A percentile compares a stretch with the other conserved stretches of the same genome.
Evolutionary conservation across 176 grass and related monocot genomes (phyloP).

Genomic region (Oryza coarctata): DNA sequence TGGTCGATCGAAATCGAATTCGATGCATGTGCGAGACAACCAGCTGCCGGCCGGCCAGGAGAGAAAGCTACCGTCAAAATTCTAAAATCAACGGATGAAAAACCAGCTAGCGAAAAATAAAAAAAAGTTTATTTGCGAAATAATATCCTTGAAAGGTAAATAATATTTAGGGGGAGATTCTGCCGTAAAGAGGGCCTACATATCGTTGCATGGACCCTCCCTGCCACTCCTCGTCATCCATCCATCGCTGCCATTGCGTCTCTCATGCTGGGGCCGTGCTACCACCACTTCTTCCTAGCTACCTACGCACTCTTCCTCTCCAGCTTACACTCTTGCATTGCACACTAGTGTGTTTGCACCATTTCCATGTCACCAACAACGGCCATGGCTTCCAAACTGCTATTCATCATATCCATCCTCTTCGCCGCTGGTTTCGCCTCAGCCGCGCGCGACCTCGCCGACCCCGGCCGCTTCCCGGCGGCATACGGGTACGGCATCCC

Average conservation of each 20-base stretch:
- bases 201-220: no score
- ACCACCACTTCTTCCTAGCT: neutral
- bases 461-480: neutral
- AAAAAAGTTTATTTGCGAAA: no score
- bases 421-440: neutral
- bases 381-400: neutral
- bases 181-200: no score
- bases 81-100: no score
- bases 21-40: neutral
- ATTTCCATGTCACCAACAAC: neutral
- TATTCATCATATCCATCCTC: neutral
- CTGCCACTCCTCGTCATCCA: no score
- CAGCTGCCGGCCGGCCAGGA: neutral
- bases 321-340: no score
- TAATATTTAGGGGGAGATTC: no score
- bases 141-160: no score
- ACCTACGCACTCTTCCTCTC: no score
- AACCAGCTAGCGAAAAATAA: no score
- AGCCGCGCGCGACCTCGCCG: conserved; percentile 39
- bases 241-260: no score
- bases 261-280: neutral
- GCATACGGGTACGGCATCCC: conserved; percentile 25
- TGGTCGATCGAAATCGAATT: no score
- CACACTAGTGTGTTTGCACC: neutral
- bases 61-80: neutral